Conservation (phyloP, 2,329 filamentous ascomycete species). For the Aspergillus clavatus region DNA sequence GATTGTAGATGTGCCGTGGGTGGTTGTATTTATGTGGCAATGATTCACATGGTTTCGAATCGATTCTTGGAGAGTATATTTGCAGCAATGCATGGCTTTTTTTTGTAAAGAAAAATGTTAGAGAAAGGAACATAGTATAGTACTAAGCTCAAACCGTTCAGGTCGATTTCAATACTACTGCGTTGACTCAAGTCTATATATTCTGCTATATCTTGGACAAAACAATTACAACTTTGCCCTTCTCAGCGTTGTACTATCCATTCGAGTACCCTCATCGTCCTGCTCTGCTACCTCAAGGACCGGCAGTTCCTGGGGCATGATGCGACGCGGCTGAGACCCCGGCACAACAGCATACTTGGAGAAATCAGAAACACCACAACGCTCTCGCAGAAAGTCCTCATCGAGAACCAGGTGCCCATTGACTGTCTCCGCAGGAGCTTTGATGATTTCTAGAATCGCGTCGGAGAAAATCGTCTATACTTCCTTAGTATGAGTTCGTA, state of each 20-base stretch:
- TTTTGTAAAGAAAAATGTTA: too few relatives aligned
- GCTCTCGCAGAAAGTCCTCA: conserved; percentile 70
- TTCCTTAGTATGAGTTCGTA: neutral
- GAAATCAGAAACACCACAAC: conserved; percentile 65
- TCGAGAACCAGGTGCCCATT: conserved; percentile 71
- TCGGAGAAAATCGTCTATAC: conserved; percentile 66
- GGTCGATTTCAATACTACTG: neutral
- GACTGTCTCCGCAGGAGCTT: conserved; percentile 54
- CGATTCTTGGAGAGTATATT: too few relatives aligned
- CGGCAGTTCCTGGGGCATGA: conserved; percentile 70
- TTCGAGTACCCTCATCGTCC: conserved; percentile 68
- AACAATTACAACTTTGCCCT: conserved; percentile 21
- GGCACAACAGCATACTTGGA: conserved; percentile 65
- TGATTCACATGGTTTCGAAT: too few relatives aligned
- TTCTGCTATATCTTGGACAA: neutral
- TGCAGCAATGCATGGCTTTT: too few relatives aligned
- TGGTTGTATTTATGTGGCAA: too few relatives aligned
- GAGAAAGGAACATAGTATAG: too few relatives aligned
- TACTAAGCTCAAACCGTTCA: too few relatives aligned
- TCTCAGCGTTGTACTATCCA: conserved; percentile 57
- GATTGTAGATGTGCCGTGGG: conserved; percentile 9
- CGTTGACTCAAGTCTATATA: neutral
- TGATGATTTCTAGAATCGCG: conserved; percentile 68
- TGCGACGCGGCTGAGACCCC: conserved; percentile 61
- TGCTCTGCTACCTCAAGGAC: conserved; percentile 70